phyloP scores from a whole-genome alignment of 106 monocot genomes.

The Ottelia alismoides region DNA sequence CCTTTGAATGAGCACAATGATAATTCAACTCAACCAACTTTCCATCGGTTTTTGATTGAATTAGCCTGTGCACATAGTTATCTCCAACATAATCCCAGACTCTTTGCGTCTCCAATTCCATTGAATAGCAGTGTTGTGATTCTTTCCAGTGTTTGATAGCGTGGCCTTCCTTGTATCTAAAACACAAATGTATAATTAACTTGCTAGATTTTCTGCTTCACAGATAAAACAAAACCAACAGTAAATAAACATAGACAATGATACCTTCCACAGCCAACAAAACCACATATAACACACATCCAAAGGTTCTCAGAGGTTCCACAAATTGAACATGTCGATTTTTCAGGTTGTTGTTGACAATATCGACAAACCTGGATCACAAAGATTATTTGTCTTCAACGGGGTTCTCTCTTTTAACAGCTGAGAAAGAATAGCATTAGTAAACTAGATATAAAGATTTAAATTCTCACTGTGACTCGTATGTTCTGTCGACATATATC shows the following conservation, averaged over 20 bases:
- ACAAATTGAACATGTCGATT: constrained; percentile 68
- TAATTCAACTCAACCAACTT: constrained; percentile 80
- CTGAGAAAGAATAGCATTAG: too few relatives aligned
- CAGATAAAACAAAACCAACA: too few relatives aligned
- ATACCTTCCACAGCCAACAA: constrained; percentile 99
- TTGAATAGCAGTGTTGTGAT: constrained; percentile 92
- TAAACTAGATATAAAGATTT: too few relatives aligned
- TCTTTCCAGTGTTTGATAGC: constrained; percentile 91
- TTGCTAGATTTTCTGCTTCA: background rate
- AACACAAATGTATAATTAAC: background rate
- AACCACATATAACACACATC: constrained; percentile 96
- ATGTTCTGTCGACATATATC: too few relatives aligned
- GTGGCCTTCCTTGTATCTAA: constrained; percentile 82
- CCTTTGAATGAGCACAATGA: constrained; percentile 30
- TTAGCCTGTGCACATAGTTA: constrained; percentile 92
- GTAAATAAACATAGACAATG: too few relatives aligned
- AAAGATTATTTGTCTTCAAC: too few relatives aligned
- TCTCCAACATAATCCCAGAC: constrained; percentile 98
- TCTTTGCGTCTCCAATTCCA: constrained; percentile 74
- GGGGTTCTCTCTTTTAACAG: too few relatives aligned
- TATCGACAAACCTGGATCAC: constrained; percentile 68
- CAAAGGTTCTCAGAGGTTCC: constrained; percentile 68
- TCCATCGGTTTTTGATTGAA: constrained; percentile 96
- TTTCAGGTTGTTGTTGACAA: constrained; percentile 60
- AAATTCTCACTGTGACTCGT: too few relatives aligned